Base-by-base conservation (phyloP, 2,329 filamentous ascomycete species). In the Periconia sp. region DNA sequence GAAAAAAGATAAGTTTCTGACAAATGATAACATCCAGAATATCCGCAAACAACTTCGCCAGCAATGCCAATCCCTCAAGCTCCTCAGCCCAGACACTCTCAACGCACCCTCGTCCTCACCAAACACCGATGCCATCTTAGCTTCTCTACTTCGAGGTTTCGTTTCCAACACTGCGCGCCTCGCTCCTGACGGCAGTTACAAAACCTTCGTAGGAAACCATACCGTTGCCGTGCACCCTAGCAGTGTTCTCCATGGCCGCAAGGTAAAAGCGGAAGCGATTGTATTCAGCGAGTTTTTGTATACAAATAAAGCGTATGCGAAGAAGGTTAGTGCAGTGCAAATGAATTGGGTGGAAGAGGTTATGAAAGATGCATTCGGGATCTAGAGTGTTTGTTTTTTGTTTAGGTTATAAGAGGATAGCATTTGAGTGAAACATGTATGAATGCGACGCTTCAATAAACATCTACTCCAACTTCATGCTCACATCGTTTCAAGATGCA, bases 251-350 rank as follows among this genome's bases (percentile, higher is more conserved):
- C 85, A 83, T 62, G 82, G 83, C 17, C 58, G 68, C 18, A 81
- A 80, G 63, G 76, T 84, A 1, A 84, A 86, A 69, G 84, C 82
- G 1, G 84, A 86, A 69, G 85, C 82, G 2, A 84, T 88, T 49
- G 76, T 87, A 67, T 88, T 85, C 62, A 85, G 82, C 54, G 85
- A 87, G 67, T 86, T 85, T 68, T 83, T 87, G 2, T 88, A 84
- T 63, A 88, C 85, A 18, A 86, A 81, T 42, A 82, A 82, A 59
- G 82, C 82, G 50, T 88, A 86, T 74, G 85, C 83, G 14, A 76
- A 83, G 46, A 80, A 82, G 3, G 85, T 87, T 8, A 86, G 83
- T 69, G 82, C 81, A 1, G 81, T 87, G 49, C 81, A 86, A 72
- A 74, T 86, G 75, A 77, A 81, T 57, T 87, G 85, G 85, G 75